Percentiles rank a stretch among this genome's conserved stretches.
These are phyloP conservation scores for Saccharomycopsis microspora DNA, from an alignment of 805 yeast genomes.

Conservation along the genomic window DNA sequence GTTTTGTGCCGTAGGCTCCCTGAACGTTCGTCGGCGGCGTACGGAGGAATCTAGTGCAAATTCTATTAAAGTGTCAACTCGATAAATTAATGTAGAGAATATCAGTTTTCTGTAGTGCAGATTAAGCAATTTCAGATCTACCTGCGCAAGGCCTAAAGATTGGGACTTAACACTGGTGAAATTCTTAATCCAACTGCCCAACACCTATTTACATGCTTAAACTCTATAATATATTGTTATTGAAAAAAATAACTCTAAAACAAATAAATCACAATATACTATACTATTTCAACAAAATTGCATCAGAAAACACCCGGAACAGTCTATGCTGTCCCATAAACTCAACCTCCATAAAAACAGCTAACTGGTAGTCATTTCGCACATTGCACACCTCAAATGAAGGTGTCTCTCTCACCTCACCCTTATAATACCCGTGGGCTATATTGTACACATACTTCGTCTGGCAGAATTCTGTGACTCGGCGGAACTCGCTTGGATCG, in stretches of 20 bases:
- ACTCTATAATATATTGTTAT: not conserved
- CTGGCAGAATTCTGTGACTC: slow-evolving; percentile 2
- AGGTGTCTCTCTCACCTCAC: slow-evolving; percentile 5
- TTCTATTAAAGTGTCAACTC: too few species aligned
- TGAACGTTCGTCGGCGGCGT: too few species aligned
- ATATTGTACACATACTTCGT: slow-evolving; percentile 7
- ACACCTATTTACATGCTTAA: too few species aligned
- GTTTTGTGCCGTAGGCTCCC: too few species aligned
- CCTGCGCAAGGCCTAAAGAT: too few species aligned
- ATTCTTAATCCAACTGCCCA: too few species aligned
- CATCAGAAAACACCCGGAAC: slow-evolving; percentile 7
- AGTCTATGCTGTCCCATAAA: slow-evolving; percentile 3
- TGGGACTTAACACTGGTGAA: too few species aligned
- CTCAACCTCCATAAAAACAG: slow-evolving; percentile 1
- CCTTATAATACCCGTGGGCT: slow-evolving; percentile 1
- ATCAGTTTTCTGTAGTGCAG: too few species aligned
- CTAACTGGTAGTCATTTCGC: slow-evolving; percentile 8
- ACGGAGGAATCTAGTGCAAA: too few species aligned
- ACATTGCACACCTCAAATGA: slow-evolving; percentile 12
- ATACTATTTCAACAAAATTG: slow-evolving; percentile 2
- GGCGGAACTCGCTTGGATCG: slow-evolving; percentile 2
- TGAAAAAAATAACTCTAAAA: not conserved
- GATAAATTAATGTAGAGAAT: too few species aligned
- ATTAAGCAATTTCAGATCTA: too few species aligned
- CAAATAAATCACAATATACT: not conserved